These are phyloP conservation scores for Colletotrichum plurivorum DNA, from an alignment of 2,329 filamentous ascomycete species.

Conservation along the genomic window DNA sequence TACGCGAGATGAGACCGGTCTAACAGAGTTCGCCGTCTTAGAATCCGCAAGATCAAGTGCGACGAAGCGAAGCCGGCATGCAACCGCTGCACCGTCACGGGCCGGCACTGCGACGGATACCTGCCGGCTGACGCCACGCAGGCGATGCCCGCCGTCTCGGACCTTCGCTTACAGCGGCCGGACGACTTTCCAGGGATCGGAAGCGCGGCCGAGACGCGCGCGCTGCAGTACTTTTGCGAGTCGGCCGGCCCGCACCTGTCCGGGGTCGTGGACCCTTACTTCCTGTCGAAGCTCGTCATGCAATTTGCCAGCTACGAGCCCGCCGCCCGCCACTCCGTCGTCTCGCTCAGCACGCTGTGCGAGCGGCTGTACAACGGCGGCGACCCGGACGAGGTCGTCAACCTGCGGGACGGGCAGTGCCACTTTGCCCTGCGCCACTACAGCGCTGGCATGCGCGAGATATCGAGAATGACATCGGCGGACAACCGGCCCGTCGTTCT, in stretches of 20 bases:
- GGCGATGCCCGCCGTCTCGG: neutral
- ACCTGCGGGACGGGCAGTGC: neutral
- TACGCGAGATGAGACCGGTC: neutral
- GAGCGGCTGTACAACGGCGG: slow-evolving; percentile 44
- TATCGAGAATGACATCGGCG: neutral
- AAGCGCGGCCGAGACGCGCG: slow-evolving; percentile 17
- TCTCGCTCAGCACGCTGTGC: slow-evolving; percentile 64
- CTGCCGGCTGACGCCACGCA: slow-evolving; percentile 31
- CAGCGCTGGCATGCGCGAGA: slow-evolving; percentile 35
- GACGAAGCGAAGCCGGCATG: slow-evolving; percentile 68
- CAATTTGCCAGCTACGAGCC: slow-evolving; percentile 60
- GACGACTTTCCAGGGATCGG: slow-evolving; percentile 8
- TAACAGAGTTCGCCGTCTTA: slow-evolving; percentile 42
- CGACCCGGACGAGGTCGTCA: neutral
- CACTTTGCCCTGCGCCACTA: slow-evolving; percentile 26
- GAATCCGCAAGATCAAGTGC: slow-evolving; percentile 69
- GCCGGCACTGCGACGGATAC: slow-evolving; percentile 71
- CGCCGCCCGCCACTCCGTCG: slow-evolving; percentile 62
- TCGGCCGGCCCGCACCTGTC: slow-evolving; percentile 22
- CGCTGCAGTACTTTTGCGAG: slow-evolving; percentile 31
- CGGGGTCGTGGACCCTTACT: slow-evolving; percentile 43
- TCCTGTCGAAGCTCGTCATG: slow-evolving; percentile 61
- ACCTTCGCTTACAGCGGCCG: neutral
- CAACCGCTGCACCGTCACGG: slow-evolving; percentile 66
- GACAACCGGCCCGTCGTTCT: slow-evolving; percentile 23